These are phyloP conservation scores for Cadophora luteo-olivacea DNA, from an alignment of 2,329 filamentous ascomycete genomes.

Conservation along the genomic window DNA sequence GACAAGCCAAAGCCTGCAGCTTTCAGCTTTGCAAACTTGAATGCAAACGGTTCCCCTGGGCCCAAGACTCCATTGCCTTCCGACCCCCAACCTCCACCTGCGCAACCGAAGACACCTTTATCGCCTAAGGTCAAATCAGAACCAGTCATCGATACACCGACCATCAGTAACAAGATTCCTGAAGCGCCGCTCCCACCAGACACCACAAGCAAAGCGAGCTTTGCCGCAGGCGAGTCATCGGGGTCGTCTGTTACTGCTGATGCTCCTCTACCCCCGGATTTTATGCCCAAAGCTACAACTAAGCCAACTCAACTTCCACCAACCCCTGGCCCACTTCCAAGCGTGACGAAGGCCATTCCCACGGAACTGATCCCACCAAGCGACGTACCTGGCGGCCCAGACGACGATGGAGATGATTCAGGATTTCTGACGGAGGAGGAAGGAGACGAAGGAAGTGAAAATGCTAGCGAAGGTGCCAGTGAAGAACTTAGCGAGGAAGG, in stretches of 20 bases:
- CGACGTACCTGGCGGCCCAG: constrained; percentile 43
- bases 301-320: constrained; percentile 26
- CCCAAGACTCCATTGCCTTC: constrained; percentile 33
- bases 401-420: constrained; percentile 42
- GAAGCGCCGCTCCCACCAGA: constrained; percentile 54
- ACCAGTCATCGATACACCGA: constrained; percentile 31
- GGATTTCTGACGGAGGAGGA: constrained; percentile 43
- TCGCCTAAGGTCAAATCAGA: constrained; percentile 41
- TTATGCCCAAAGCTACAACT: constrained; percentile 32
- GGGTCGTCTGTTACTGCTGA: constrained; percentile 50
- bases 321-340: constrained; percentile 8
- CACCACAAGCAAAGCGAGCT: constrained; percentile 46
- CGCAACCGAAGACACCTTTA: constrained; percentile 27
- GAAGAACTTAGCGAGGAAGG: constrained; percentile 58
- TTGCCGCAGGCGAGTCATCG: constrained; percentile 48
- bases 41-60: constrained; percentile 20
- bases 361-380: constrained; percentile 37
- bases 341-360: constrained; percentile 29
- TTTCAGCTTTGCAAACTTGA: constrained; percentile 33
- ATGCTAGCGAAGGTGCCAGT: constrained; percentile 53
- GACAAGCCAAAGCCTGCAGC: constrained; percentile 27
- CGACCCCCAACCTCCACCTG: constrained; percentile 5
- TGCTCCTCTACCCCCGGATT: constrained; percentile 51
- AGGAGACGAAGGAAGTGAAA: constrained; percentile 49
- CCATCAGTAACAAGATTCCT: constrained; percentile 34